Percentiles rank a stretch among this genome's conserved stretches.
phyloP scores from a whole-genome alignment of 2,329 filamentous ascomycete genomes.

The Colletotrichum lentis region DNA sequence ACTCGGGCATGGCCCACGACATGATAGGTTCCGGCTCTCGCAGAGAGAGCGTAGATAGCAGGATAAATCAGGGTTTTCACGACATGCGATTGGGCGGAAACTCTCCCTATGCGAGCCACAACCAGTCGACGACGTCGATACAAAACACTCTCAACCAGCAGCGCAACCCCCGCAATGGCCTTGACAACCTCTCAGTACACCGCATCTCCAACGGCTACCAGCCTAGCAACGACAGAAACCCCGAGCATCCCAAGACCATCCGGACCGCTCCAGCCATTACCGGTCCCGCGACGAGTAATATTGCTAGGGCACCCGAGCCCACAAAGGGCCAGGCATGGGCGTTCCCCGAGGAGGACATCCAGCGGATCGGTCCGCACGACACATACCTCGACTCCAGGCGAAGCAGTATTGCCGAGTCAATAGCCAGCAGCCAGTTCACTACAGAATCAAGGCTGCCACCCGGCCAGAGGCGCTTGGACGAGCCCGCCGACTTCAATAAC shows the following conservation, averaged over 20 bases:
- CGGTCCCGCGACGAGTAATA: conserved; percentile 70
- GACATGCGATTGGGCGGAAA: conserved; percentile 73
- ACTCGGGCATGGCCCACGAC: conserved; percentile 46
- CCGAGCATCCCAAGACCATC: conserved; percentile 61
- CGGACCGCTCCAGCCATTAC: conserved; percentile 80
- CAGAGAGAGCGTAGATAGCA: conserved; percentile 81
- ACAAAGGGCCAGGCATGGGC: conserved; percentile 87
- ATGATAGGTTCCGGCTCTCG: conserved; percentile 62
- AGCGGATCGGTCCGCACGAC: conserved; percentile 57
- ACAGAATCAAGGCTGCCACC: conserved; percentile 75
- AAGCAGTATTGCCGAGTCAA: conserved; percentile 78
- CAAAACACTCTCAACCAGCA: conserved; percentile 75
- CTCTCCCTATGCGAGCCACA: conserved; percentile 79
- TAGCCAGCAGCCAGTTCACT: conserved; percentile 82
- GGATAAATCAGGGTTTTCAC: conserved; percentile 75
- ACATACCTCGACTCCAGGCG: conserved; percentile 71
- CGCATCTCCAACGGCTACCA: conserved; percentile 72
- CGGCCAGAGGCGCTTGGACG: conserved; percentile 77
- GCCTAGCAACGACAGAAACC: conserved; percentile 66
- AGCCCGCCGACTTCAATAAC: conserved; percentile 57
- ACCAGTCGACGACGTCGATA: conserved; percentile 78
- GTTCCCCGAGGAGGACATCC: conserved; percentile 77
- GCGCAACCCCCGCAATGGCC: conserved; percentile 62
- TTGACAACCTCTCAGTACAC: conserved; percentile 63
- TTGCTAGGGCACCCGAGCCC: conserved; percentile 76